Base-by-base conservation (phyloP, 2,329 filamentous ascomycete species). In the Fusarium hostae region DNA sequence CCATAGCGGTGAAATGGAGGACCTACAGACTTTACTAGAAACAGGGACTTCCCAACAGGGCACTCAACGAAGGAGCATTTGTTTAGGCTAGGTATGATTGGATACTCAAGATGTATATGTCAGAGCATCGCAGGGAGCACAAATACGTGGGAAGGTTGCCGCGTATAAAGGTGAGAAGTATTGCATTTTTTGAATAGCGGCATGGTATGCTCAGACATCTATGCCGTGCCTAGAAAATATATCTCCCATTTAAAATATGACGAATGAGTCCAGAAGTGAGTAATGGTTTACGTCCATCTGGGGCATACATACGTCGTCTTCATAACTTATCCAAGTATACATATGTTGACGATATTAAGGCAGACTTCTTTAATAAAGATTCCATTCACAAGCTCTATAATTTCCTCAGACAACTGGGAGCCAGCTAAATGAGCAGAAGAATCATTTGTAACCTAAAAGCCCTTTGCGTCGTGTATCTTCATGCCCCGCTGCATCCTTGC, bases 1-100 rank as follows among this genome's bases (percentile, higher is more conserved):
- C 71, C 86, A 88, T 63, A 88, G 86, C 60, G 86, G 86, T 2
- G 86, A 88, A 77, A 82, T 85, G 75, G 83, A 83, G 16, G 84
- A 86, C 45, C 68, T 87, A 28, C 79, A 83, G 65, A 74, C 70
- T 22, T 66, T 84, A 26, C 71, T 84, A 35, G 77, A 78, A 12
- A 37, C 39, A 26, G 37, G 61, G 30, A 32, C 44, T 32, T 52
- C 28, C 15, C 32, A 45, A 39, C 9, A 37, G 24, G 24, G 7
- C 24, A 24, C 30, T 47, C 57, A 22, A 18, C 11, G 48, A 32
- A 16, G 54, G 41, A 15, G 11, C 12, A 24, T 18, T 12, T 37
- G 22, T 41, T 40, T 52, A 18, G 18, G 22, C 10, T 35, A 60
- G 20, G 32, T 39, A 26, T 26, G 22, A 40, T 44, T 47, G n/a